Percentiles rank a stretch among this genome's conserved stretches.
Evolutionary conservation across 768 basidiomycete species (phyloP).

Genomic region (Amanita subjunquillea): DNA sequence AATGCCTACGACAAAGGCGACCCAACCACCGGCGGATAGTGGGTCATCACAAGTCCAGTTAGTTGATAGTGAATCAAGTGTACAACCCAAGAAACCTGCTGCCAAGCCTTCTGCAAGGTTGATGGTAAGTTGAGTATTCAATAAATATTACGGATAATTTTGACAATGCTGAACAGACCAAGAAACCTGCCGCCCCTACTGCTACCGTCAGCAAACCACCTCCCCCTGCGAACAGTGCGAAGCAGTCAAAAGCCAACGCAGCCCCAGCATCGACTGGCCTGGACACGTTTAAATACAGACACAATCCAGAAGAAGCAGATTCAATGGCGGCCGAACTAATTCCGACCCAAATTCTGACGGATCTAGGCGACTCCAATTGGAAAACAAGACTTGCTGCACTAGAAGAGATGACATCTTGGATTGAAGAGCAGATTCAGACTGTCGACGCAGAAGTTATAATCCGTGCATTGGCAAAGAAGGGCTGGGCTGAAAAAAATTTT

Average conservation of each 20-base stretch:
- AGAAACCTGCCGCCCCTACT: conserved; percentile 32
- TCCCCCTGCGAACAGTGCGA: conserved; percentile 19
- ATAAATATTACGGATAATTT: conserved; percentile 6
- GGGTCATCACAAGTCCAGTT: conserved; percentile 20
- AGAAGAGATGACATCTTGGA: conserved; percentile 80
- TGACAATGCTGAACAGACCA: conserved; percentile 20
- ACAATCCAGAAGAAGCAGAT: conserved; percentile 89
- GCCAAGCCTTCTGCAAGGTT: conserved; percentile 45
- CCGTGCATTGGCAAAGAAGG: conserved; percentile 81
- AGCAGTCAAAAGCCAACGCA: conserved; percentile 30
- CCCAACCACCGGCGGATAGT: conserved; percentile 14
- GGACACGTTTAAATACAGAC: conserved; percentile 87
- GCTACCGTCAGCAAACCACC: conserved; percentile 34
- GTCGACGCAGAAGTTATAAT: conserved; percentile 86
- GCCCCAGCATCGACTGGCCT: conserved; percentile 42
- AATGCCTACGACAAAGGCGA: conserved; percentile 12
- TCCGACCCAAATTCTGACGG: conserved; percentile 57
- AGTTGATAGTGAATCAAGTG: conserved; percentile 31
- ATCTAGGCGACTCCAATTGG: conserved; percentile 87
- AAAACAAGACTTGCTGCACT: conserved; percentile 81
- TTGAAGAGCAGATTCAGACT: conserved; percentile 52
- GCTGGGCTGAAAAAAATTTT: conserved; percentile 99
- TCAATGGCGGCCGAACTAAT: conserved; percentile 61
- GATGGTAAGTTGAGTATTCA: conserved; percentile 18
- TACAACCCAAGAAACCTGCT: conserved; percentile 30